Percentiles rank a stretch among this genome's conserved stretches.
phyloP scores from a whole-genome alignment of 768 basidiomycete species.

The Lentinus tigrinus region DNA sequence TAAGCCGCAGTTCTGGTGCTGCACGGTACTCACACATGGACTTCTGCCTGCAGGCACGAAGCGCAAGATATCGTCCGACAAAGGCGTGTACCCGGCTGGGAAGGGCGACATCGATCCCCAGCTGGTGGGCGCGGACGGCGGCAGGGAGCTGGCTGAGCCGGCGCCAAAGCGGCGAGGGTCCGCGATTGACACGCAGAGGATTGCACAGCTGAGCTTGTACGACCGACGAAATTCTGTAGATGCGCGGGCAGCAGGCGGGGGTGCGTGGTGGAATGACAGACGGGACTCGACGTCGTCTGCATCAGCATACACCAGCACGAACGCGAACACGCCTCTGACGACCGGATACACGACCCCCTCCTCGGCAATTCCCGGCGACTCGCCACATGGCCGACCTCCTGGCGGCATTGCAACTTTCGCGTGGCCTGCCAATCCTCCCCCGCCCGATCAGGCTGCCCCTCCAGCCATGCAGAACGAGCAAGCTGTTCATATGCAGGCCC shows the following conservation, averaged over 20 bases:
- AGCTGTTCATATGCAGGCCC: conserved; percentile 22
- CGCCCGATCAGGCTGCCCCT: conserved; percentile 37
- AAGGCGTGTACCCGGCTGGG: conserved; percentile 46
- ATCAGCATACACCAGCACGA: conserved; percentile 48
- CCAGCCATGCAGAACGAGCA: conserved; percentile 33
- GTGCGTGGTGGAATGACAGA: conserved; percentile 61
- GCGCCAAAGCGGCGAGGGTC: conserved; percentile 84
- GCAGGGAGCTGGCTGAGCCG: conserved; percentile 63
- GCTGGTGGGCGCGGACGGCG: conserved; percentile 66
- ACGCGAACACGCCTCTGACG: conserved; percentile 47
- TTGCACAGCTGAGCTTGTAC: conserved; percentile 72
- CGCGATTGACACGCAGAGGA: conserved; percentile 72
- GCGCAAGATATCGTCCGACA: conserved; percentile 80
- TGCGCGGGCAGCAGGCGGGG: conserved; percentile 46
- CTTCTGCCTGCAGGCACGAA: conserved; percentile 60
- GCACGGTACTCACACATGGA: conserved; percentile 22
- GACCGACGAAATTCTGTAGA: conserved; percentile 80
- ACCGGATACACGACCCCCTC: conserved; percentile 27
- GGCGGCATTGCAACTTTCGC: conserved; percentile 68
- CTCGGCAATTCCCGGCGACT: conserved; percentile 61
- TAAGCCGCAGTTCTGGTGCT: conserved; percentile 18
- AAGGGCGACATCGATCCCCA: conserved; percentile 67
- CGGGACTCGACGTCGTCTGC: conserved; percentile 63
- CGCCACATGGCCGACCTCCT: conserved; percentile 62
- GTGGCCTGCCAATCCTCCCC: conserved; percentile 55